Base-by-base conservation (phyloP, 306 rosid species). In the Luffa aegyptiaca region DNA sequence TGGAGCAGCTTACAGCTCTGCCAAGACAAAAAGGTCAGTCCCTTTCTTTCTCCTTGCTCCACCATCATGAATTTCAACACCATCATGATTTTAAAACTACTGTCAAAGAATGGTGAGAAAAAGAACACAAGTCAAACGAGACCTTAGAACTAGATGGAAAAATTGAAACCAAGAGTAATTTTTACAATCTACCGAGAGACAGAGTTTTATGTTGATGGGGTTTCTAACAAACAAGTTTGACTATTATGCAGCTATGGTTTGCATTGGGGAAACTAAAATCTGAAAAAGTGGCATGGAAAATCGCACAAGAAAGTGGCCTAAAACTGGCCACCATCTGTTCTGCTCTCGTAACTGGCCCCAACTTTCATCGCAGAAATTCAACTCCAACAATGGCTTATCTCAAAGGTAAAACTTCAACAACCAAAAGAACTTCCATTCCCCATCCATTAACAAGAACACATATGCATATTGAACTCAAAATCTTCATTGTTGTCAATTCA, bases 301-400 rank as follows among this genome's bases (percentile, higher is more conserved):
- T 92, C 75, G 97, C 98, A 8, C 80, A 85, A 49, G 93, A 92
- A 74, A 87, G 16, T 46, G 97, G 93, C 2, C 56, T 95, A 13
- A 89, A 90, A 26, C 84, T 95, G 58, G 84, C 97, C 36, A 91
- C 96, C 8, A 87, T 95, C 36, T 92, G 98, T 49, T 90, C 98
- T 2, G 96, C 87, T 53, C 91, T 95, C 69, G 64, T 95, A 2
- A 92, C 97, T 0, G 98, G 97, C 33, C 93, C 93, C 5, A 84
- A 91, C 64, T 91, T 87, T 72, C 85, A 79, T 36, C 64, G 26
- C 1, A 86, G 84, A 74, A 92, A 87, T 42, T 87, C 97, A 46
- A 95, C 97, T 2, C 81, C 97, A 8, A 91, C 98, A 44, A 84
- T 93, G 70, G 97, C 98, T 72, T 95, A 88, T 82, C 98, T 95